These are phyloP conservation scores for Xylaria sp. DNA, from an alignment of 2,329 filamentous ascomycete species.

Conservation along the genomic window DNA sequence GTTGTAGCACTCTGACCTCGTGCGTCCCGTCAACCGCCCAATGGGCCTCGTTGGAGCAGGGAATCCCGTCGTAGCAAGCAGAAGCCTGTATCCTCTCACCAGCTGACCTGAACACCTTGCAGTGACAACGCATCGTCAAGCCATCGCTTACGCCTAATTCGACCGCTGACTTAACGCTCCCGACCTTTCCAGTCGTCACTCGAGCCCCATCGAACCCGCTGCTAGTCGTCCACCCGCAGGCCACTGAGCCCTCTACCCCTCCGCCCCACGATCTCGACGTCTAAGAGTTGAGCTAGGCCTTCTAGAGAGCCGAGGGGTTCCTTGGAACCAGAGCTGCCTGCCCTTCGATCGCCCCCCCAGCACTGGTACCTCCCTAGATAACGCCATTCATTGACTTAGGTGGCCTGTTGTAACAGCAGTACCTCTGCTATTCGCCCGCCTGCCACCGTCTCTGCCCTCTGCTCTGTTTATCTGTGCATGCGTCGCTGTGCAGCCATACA, in stretches of 20 bases:
- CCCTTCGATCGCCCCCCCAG: slow-evolving; percentile 1
- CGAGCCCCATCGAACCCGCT: slow-evolving; percentile 13
- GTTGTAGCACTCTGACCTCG: slow-evolving; percentile 13
- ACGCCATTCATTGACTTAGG: background rate
- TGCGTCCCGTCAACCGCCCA: slow-evolving; percentile 13
- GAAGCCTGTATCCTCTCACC: slow-evolving; percentile 15
- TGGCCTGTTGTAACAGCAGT: background rate
- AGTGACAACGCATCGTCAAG: slow-evolving; percentile 40
- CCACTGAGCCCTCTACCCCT: slow-evolving; percentile 3
- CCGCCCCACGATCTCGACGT: slow-evolving; percentile 27
- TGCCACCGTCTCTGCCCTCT: background rate
- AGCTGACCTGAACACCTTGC: slow-evolving; percentile 34
- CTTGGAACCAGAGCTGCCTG: background rate
- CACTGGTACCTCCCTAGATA: slow-evolving; percentile 5
- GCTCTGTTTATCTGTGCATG: slow-evolving; percentile 3
- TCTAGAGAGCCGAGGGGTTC: background rate
- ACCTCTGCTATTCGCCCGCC: slow-evolving; percentile 4
- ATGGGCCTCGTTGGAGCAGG: slow-evolving; percentile 21
- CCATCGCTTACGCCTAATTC: slow-evolving; percentile 14
- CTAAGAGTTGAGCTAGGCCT: slow-evolving; percentile 18
- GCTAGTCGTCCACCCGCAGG: background rate
- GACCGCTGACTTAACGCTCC: slow-evolving; percentile 2
- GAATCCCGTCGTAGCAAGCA: slow-evolving; percentile 16
- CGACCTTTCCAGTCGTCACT: slow-evolving; percentile 6
- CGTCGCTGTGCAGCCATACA: slow-evolving; percentile 8